Percentiles rank a stretch among this genome's conserved stretches.
Evolutionary conservation across 371 early-diverging fungal species (phyloP).

Genomic region (Conidiobolus incongruus): DNA sequence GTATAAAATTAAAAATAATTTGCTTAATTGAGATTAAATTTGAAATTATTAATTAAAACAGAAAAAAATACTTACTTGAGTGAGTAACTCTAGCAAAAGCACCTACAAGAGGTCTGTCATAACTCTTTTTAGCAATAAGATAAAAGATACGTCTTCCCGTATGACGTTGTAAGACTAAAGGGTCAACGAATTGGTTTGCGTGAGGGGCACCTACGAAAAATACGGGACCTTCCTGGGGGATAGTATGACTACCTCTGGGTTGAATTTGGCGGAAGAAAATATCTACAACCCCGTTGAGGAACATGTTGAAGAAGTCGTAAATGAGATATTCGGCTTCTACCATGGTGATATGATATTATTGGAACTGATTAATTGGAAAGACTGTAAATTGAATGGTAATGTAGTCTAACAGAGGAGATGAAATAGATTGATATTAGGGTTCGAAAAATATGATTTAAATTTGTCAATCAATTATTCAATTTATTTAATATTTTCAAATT

Average conservation of each 20-base stretch:
- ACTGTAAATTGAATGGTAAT: no score
- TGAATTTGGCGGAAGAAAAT: slow-evolving; percentile 79
- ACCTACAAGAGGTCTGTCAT: background rate
- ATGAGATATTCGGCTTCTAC: slow-evolving; percentile 9
- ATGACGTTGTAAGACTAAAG: slow-evolving; percentile 49
- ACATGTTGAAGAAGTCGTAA: slow-evolving; percentile 23
- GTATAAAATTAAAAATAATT: background rate
- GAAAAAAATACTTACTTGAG: background rate
- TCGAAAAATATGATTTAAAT: no score
- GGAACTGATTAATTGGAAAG: no score
- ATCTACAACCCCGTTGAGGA: slow-evolving; percentile 38
- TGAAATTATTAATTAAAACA: background rate
- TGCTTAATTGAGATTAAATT: background rate
- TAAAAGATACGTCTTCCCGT: slow-evolving; percentile 60
- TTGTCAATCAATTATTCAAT: no score
- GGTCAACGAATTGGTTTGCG: slow-evolving; percentile 92
- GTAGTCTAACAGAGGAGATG: no score
- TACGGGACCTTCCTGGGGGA: slow-evolving; percentile 68
- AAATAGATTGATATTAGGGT: no score
- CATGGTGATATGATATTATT: no score
- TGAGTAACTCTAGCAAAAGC: background rate
- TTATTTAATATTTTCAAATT: no score
- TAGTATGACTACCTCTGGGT: slow-evolving; percentile 55
- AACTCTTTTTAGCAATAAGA: slow-evolving; percentile 57
- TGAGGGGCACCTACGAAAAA: slow-evolving; percentile 92